Evolutionary conservation across 2,329 filamentous ascomycete genomes (phyloP).

Genomic region (Xylaria sp.): DNA sequence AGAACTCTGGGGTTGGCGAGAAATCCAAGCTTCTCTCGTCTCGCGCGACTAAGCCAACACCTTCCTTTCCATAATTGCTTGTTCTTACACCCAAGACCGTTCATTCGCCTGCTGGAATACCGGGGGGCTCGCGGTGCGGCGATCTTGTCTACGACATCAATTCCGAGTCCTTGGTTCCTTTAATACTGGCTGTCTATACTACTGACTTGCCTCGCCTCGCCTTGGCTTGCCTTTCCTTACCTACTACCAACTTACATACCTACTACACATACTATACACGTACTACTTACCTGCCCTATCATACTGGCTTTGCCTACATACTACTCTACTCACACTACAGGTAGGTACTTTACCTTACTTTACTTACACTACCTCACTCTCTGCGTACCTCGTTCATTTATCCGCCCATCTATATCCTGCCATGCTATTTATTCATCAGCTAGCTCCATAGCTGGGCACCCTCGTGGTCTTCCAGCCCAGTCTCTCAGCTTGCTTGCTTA

Average conservation of each 20-base stretch:
- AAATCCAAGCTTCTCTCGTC: conserved; percentile 18
- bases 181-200: neutral
- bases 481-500: neutral
- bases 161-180: conserved; percentile 5
- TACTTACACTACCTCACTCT: too few relatives aligned
- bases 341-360: too few relatives aligned
- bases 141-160: conserved; percentile 14
- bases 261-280: neutral
- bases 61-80: conserved; percentile 16
- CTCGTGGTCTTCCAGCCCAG: neutral
- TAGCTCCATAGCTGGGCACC: too few relatives aligned
- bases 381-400: too few relatives aligned
- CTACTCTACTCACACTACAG: too few relatives aligned
- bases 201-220: neutral
- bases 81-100: conserved; percentile 20
- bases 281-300: neutral
- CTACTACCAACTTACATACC: neutral
- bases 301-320: too few relatives aligned
- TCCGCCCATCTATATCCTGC: too few relatives aligned
- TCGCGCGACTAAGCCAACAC: conserved; percentile 19
- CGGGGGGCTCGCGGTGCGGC: conserved; percentile 16
- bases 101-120: conserved; percentile 14
- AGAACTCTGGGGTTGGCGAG: conserved; percentile 21
- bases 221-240: neutral
- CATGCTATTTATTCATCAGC: too few relatives aligned